Evolutionary conservation across 768 basidiomycete genomes (phyloP).

Genomic region (Mycena kentingensis): DNA sequence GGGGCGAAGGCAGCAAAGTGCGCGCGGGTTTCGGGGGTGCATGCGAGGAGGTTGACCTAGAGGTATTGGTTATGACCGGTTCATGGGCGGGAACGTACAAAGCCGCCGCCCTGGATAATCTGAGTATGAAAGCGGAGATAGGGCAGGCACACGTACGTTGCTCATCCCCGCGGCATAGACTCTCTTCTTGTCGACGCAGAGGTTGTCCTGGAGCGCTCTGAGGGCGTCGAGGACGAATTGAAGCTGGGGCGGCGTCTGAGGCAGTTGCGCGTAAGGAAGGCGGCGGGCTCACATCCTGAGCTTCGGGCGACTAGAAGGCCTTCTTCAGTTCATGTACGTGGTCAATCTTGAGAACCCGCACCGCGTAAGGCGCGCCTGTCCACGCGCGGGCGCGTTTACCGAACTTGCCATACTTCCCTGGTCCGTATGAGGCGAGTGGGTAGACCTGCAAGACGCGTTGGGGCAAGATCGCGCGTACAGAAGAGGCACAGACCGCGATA

Average conservation of each 20-base stretch:
- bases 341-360: not conserved
- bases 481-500: conserved; percentile 11
- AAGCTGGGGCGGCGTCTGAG: conserved; percentile 7
- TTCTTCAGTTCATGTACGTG: not conserved
- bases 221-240: conserved; percentile 15
- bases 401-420: conserved; percentile 13
- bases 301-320: conserved; percentile 9
- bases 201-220: conserved; percentile 13
- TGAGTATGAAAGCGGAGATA: not conserved
- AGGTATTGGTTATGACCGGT: not conserved
- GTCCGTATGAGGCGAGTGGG: conserved; percentile 17
- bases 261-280: not conserved
- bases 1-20: conserved; percentile 24
- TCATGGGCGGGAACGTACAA: conserved; percentile 6
- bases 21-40: conserved; percentile 9
- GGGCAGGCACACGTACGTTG: conserved; percentile 10
- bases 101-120: conserved; percentile 18
- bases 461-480: not conserved
- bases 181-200: conserved; percentile 21
- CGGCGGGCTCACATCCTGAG: conserved; percentile 19
- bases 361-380: conserved; percentile 24
- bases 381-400: conserved; percentile 6
- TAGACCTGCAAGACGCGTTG: conserved; percentile 11
- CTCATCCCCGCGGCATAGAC: conserved; percentile 25
- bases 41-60: conserved; percentile 24